Conservation (phyloP, 2,329 filamentous ascomycete species). For the Pseudogymnoascus sp. region DNA sequence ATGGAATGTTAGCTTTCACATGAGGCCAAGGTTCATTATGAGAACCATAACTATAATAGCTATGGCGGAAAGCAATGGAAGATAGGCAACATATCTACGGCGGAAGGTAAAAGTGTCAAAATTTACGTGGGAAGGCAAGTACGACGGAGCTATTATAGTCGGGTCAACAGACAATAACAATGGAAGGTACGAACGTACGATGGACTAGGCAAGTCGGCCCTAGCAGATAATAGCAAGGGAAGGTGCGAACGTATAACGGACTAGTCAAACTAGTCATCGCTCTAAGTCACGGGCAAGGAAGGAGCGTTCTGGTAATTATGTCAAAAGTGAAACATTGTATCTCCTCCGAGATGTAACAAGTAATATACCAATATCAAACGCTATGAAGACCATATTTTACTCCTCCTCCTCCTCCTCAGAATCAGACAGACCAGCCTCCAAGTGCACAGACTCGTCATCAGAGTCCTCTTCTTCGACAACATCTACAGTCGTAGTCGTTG, state of each 20-base stretch:
- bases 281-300: neutral
- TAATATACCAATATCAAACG: neutral
- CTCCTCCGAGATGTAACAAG: neutral
- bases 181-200: neutral
- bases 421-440: conserved; percentile 38
- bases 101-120: neutral
- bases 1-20: neutral
- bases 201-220: neutral
- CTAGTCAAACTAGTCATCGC: neutral
- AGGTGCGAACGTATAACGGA: neutral
- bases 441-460: conserved; percentile 39
- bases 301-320: neutral
- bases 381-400: conserved; percentile 13
- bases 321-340: conserved; percentile 1
- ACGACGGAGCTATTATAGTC: neutral
- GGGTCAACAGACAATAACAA: neutral
- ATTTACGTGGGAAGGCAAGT: neutral
- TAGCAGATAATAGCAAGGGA: neutral
- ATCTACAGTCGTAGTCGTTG: conserved; percentile 12
- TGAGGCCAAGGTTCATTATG: neutral
- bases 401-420: conserved; percentile 36
- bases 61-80: neutral
- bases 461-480: conserved; percentile 31
- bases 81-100: neutral
- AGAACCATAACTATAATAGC: neutral